Evolutionary conservation across 2,329 filamentous ascomycete genomes (phyloP).

Genomic region (Knufia fluminis): DNA sequence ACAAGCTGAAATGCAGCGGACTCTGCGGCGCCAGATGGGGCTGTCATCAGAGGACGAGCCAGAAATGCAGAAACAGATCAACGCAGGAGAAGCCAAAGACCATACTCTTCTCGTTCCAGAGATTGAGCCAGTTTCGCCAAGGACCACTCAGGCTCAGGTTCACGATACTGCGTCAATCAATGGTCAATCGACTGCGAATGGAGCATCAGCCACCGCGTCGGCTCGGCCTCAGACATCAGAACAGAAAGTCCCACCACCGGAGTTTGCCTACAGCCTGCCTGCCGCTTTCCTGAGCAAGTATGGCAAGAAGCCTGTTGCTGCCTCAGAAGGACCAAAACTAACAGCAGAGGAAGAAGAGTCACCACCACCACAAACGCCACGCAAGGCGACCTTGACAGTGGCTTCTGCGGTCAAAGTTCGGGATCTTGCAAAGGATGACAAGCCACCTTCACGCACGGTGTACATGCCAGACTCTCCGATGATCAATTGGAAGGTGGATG

Average conservation of each 20-base stretch:
- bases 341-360: background rate
- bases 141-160: background rate
- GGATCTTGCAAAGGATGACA: background rate
- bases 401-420: background rate
- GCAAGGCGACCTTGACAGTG: constrained; percentile 3
- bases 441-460: background rate
- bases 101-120: background rate
- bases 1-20: constrained; percentile 10
- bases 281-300: constrained; percentile 13
- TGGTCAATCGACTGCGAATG: background rate
- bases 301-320: constrained; percentile 5
- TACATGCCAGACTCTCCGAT: constrained; percentile 2
- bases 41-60: background rate
- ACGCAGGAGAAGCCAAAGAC: background rate
- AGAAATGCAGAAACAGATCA: background rate
- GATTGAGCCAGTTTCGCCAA: background rate
- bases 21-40: constrained; percentile 14
- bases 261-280: constrained; percentile 7
- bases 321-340: background rate
- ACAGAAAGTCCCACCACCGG: background rate
- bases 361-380: background rate
- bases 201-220: background rate
- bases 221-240: background rate
- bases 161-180: background rate
- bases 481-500: constrained; percentile 8